These are phyloP conservation scores for Grigorovia humatica DNA, from an alignment of 805 yeast species.

Conservation along the genomic window DNA sequence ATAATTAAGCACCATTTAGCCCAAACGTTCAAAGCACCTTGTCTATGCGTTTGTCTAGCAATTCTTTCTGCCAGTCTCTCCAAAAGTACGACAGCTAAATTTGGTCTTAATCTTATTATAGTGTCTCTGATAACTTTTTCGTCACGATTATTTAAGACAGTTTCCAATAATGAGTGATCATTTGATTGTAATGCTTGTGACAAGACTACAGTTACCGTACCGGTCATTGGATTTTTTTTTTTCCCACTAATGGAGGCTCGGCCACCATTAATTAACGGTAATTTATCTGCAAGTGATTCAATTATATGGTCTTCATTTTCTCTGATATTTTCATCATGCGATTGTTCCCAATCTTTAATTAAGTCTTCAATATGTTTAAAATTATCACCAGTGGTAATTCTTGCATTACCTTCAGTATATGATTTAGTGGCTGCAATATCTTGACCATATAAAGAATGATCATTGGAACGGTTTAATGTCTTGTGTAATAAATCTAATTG, in stretches of 20 bases:
- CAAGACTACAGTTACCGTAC: conserved; percentile 73
- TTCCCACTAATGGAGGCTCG: conserved; percentile 16
- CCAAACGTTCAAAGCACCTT: conserved; percentile 55
- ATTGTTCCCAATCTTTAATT: conserved; percentile 33
- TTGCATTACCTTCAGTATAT: conserved; percentile 52
- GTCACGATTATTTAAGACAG: conserved; percentile 53
- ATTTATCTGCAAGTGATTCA: conserved; percentile 45
- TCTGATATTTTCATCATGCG: conserved; percentile 33
- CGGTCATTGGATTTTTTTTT: conserved; percentile 47
- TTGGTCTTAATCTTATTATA: conserved; percentile 45
- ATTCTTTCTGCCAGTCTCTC: conserved; percentile 50
- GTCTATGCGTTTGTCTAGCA: conserved; percentile 47
- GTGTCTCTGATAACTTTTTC: conserved; percentile 44
- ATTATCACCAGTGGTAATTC: conserved; percentile 55
- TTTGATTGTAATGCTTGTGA: conserved; percentile 81
- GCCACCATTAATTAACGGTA: conserved; percentile 8
- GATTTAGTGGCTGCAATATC: conserved; percentile 44
- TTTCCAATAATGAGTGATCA: conserved; percentile 77
- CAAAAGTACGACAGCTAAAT: conserved; percentile 44
- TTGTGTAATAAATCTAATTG: conserved; percentile 16
- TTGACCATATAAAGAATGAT: conserved; percentile 23
- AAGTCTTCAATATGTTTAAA: conserved; percentile 41
- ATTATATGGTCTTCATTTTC: conserved; percentile 35
- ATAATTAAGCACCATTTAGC: conserved; percentile 74
- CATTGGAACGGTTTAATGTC: conserved; percentile 7